These are phyloP conservation scores for Linnemannia zychae DNA, from an alignment of 192 early-diverging fungal species.

Conservation along the genomic window DNA sequence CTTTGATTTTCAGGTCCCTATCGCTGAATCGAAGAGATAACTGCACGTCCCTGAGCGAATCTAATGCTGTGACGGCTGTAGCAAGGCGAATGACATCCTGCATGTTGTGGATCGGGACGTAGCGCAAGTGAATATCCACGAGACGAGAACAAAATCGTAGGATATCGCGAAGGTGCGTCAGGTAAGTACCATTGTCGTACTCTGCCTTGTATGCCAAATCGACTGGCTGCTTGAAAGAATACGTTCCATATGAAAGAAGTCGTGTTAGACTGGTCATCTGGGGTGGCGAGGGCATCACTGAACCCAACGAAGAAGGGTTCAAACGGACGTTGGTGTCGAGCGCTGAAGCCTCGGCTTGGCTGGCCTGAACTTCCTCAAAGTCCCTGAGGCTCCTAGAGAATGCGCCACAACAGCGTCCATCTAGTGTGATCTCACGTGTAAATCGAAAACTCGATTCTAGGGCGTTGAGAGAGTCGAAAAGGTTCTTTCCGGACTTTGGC, in stretches of 20 bases:
- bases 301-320: neutral
- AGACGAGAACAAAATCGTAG: neutral
- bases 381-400: neutral
- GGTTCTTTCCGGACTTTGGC: neutral
- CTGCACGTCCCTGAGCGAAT: neutral
- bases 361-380: neutral
- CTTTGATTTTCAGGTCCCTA: neutral
- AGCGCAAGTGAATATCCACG: neutral
- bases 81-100: neutral
- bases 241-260: neutral
- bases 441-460: neutral
- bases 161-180: neutral
- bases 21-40: neutral
- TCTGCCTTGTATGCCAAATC: neutral
- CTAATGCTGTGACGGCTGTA: neutral
- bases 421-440: neutral
- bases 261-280: neutral
- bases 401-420: neutral
- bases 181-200: neutral
- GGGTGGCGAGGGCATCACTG: neutral
- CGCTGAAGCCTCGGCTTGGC: neutral
- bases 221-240: neutral
- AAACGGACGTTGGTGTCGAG: neutral
- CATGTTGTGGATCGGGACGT: neutral
- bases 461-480: neutral